These are phyloP conservation scores for Chalciporus sp. DNA, from an alignment of 1,284 basidiomycete genomes.

Conservation along the genomic window DNA sequence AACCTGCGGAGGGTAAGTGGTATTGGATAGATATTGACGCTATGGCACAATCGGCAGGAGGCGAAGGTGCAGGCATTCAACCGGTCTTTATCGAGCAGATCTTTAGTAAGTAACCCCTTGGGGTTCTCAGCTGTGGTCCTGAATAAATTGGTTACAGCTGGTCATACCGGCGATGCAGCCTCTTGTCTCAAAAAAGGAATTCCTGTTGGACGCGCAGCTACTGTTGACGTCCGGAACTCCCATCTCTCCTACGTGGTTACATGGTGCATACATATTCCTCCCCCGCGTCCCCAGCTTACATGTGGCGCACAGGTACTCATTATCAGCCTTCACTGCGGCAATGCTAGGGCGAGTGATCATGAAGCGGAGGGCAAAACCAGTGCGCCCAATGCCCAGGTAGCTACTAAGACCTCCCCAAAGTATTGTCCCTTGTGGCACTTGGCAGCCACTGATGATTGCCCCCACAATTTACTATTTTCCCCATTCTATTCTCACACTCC, in stretches of 20 bases:
- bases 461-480: conserved; percentile 2
- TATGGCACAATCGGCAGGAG: conserved; percentile 84
- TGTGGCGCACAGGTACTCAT: conserved; percentile 57
- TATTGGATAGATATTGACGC: conserved; percentile 87
- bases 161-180: conserved; percentile 72
- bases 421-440: background rate
- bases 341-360: conserved; percentile 35
- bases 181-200: conserved; percentile 70
- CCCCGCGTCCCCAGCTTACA: conserved; percentile 2
- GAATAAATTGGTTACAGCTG: conserved; percentile 54
- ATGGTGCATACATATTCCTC: conserved; percentile 59
- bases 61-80: conserved; percentile 68
- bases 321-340: conserved; percentile 64
- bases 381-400: conserved; percentile 31
- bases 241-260: conserved; percentile 96
- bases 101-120: conserved; percentile 58
- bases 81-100: conserved; percentile 88
- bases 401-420: background rate
- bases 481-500: background rate
- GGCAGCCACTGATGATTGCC: conserved; percentile 1
- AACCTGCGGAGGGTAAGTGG: conserved; percentile 82
- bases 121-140: conserved; percentile 4
- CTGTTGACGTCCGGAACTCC: conserved; percentile 90
- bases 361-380: conserved; percentile 31
- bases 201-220: conserved; percentile 84